Percentiles rank a stretch among this genome's conserved stretches.
Conservation (phyloP, 108 stramenopile species). For the Discostella stelligeroides region DNA sequence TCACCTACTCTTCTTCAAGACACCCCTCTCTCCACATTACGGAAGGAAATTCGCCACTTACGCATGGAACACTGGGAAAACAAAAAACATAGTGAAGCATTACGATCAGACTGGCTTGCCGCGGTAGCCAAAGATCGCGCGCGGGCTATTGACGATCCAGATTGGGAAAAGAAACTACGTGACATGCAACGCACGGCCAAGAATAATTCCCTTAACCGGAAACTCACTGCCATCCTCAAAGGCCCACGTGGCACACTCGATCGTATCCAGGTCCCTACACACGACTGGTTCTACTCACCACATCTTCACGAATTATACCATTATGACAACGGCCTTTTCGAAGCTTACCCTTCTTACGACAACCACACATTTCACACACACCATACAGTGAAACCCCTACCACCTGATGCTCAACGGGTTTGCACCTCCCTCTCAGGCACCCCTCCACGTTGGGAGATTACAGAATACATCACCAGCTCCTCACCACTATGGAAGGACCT, state of each 20-base stretch:
- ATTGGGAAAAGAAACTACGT: background rate
- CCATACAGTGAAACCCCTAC: background rate
- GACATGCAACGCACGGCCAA: background rate
- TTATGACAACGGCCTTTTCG: background rate
- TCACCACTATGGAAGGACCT: too few species aligned
- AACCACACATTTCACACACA: background rate
- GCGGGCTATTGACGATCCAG: background rate
- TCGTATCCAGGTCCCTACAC: background rate
- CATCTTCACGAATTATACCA: background rate
- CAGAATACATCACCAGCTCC: too few species aligned
- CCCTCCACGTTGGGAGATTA: too few species aligned
- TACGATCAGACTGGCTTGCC: background rate
- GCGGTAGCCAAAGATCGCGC: background rate
- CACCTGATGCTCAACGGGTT: background rate
- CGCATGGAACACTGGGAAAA: background rate
- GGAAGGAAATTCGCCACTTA: background rate
- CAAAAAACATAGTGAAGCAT: background rate
- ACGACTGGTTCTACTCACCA: slow-evolving; percentile 1
- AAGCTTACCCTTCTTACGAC: background rate
- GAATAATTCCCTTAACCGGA: background rate
- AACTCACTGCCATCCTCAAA: background rate
- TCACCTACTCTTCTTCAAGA: too few species aligned
- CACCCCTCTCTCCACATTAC: background rate
- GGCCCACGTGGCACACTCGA: background rate
- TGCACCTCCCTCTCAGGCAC: too few species aligned